Conservation (phyloP, 192 early-diverging fungal genomes). For the Spizellomyces punctatus region DNA sequence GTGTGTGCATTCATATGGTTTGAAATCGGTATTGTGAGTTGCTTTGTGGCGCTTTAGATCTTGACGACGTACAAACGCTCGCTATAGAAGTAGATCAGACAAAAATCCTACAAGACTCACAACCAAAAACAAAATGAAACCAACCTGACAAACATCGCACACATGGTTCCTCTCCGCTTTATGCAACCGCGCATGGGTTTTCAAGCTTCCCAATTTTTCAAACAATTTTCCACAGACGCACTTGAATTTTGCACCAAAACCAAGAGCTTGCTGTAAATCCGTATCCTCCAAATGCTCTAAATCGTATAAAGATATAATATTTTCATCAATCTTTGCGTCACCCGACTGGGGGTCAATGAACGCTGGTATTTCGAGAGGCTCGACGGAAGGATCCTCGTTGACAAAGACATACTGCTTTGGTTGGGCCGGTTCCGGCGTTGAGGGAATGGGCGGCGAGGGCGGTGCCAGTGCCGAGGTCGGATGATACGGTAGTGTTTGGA, state of each 20-base stretch:
- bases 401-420: constrained; percentile 25
- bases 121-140: neutral
- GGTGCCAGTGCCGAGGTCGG: too few species aligned
- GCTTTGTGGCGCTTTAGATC: constrained; percentile 41
- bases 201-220: constrained; percentile 27
- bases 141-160: constrained; percentile 25
- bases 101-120: neutral
- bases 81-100: neutral
- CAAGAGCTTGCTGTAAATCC: neutral
- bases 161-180: constrained; percentile 22
- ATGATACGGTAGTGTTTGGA: too few species aligned
- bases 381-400: constrained; percentile 24
- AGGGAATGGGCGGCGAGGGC: neutral
- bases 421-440: neutral
- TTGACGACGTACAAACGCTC: constrained; percentile 36
- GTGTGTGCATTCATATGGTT: constrained; percentile 32
- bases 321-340: constrained; percentile 8
- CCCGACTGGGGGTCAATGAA: constrained; percentile 21
- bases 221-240: constrained; percentile 40
- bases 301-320: constrained; percentile 1
- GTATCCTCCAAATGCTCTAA: constrained; percentile 7
- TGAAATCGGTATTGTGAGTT: constrained; percentile 29
- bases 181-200: constrained; percentile 35
- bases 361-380: constrained; percentile 24
- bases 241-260: constrained; percentile 16